phyloP scores from a whole-genome alignment of 2,329 filamentous ascomycete species.

The Alternaria hordeiaustralica region DNA sequence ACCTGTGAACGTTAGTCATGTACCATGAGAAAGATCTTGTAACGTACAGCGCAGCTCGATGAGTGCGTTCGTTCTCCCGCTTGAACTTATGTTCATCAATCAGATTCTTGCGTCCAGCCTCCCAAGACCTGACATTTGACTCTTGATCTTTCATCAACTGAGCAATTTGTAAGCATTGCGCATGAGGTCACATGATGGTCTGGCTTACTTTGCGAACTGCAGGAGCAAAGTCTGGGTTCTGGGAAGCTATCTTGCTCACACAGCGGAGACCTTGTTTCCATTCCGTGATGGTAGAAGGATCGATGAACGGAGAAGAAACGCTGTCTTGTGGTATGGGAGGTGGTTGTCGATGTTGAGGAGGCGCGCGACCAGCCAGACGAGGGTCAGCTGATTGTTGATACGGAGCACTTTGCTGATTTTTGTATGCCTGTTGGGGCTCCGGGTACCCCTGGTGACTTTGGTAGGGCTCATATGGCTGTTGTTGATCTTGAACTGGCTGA shows the following conservation, averaged over 20 bases:
- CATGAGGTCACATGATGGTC: background rate
- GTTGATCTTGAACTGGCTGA: conserved; percentile 17
- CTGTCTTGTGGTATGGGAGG: conserved; percentile 22
- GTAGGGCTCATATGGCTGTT: conserved; percentile 6
- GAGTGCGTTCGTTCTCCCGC: conserved; percentile 59
- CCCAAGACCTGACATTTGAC: conserved; percentile 68
- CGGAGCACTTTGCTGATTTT: background rate
- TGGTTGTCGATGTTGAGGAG: conserved; percentile 21
- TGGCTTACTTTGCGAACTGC: conserved; percentile 49
- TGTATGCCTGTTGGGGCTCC: conserved; percentile 1
- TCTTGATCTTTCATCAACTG: conserved; percentile 69
- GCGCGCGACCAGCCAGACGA: conserved; percentile 23
- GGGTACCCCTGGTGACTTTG: conserved; percentile 12
- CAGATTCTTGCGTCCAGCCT: conserved; percentile 59
- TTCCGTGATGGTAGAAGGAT: conserved; percentile 56
- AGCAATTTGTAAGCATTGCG: conserved; percentile 7
- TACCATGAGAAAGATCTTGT: background rate
- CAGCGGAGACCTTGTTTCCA: conserved; percentile 57
- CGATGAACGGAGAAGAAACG: conserved; percentile 41
- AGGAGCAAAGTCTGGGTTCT: conserved; percentile 52
- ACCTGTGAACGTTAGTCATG: conserved; percentile 23
- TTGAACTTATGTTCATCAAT: conserved; percentile 59
- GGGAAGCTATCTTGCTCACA: conserved; percentile 54
- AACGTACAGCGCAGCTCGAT: conserved; percentile 63
- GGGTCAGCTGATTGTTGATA: conserved; percentile 29